Conservation (phyloP, 164 flowering plant species). For the Stephania cephalantha region DNA sequence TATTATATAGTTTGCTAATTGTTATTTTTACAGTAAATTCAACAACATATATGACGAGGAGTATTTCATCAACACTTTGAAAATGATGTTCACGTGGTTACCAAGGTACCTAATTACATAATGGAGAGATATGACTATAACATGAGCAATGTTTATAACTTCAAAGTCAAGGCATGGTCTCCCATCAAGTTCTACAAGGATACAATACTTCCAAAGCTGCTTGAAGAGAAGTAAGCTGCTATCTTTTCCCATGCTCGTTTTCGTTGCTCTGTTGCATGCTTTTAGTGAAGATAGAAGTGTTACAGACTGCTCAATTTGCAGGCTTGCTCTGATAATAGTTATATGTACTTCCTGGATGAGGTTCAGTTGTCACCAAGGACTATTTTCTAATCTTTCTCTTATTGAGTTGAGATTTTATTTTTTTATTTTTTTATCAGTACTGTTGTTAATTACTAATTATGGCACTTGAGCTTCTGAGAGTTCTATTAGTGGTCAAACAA, state of each 20-base stretch:
- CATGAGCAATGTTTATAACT: conserved; percentile 73
- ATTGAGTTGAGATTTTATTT: neutral
- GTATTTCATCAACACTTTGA: conserved; percentile 49
- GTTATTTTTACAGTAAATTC: conserved; percentile 61
- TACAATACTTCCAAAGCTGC: conserved; percentile 69
- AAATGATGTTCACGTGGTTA: conserved; percentile 67
- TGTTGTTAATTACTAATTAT: no score
- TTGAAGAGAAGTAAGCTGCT: conserved; percentile 74
- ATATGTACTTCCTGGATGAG: no score
- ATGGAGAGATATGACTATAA: conserved; percentile 86
- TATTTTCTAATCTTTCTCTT: neutral
- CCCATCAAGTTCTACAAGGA: conserved; percentile 69
- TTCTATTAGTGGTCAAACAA: no score
- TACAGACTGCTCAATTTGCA: neutral
- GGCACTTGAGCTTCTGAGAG: neutral
- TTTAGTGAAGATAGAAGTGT: neutral
- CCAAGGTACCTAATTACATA: conserved; percentile 50
- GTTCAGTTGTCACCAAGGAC: neutral
- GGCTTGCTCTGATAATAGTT: no score
- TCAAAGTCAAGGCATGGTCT: conserved; percentile 86
- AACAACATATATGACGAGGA: conserved; percentile 82
- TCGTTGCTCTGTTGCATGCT: neutral
- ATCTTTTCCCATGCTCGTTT: conserved; percentile 3
- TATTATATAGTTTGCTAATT: neutral
- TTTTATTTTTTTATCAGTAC: no score